Conservation (phyloP, 2,329 filamentous ascomycete genomes). For the Arthrobotrys conoides region DNA sequence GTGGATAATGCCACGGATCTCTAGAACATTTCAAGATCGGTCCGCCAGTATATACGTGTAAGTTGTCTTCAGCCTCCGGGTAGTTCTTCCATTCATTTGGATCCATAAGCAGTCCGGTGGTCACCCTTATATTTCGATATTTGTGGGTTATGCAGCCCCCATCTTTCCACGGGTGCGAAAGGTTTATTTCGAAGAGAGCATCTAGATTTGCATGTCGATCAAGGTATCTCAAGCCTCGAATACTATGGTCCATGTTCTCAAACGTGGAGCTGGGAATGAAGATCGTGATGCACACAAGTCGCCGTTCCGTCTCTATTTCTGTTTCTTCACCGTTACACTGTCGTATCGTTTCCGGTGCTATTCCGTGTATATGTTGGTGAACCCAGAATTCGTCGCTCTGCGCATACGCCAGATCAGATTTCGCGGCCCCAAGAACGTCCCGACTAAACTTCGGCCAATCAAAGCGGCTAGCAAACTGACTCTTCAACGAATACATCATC, state of each 20-base stretch:
- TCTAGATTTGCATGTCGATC: background rate
- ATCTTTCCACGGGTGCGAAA: background rate
- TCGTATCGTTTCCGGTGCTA: background rate
- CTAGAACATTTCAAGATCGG: background rate
- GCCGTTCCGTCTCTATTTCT: background rate
- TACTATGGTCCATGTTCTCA: too few species aligned
- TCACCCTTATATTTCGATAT: background rate
- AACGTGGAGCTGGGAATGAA: background rate
- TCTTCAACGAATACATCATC: background rate
- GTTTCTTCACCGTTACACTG: background rate
- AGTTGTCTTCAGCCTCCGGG: background rate
- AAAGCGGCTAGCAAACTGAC: background rate
- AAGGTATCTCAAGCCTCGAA: too few species aligned
- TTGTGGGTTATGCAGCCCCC: background rate
- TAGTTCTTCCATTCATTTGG: background rate
- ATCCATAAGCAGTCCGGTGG: background rate
- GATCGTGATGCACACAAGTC: background rate
- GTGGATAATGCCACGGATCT: background rate
- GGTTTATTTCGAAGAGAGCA: background rate
- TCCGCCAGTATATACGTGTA: background rate
- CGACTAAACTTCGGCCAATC: background rate
- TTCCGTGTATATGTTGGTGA: constrained; percentile 7
- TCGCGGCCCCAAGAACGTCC: background rate
- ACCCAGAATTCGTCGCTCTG: constrained; percentile 19
- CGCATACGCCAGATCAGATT: background rate